Percentiles rank a stretch among this genome's conserved stretches.
phyloP scores from a whole-genome alignment of 2,329 filamentous ascomycete species.

The Cercospora beticola region DNA sequence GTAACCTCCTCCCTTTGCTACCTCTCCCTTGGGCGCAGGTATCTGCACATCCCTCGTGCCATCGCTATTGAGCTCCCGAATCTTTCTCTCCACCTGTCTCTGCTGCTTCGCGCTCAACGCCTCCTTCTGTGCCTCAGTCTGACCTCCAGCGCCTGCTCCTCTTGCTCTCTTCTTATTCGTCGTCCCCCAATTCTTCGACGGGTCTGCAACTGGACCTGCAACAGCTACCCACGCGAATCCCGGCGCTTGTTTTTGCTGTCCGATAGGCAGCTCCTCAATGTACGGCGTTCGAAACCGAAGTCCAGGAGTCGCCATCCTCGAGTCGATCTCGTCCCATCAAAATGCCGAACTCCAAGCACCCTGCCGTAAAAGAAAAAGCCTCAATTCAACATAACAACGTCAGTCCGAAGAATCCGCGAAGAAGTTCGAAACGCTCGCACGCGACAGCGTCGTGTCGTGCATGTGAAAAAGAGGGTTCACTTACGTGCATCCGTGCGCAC shows the following conservation, averaged over 20 bases:
- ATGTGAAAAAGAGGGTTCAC: constrained; percentile 14
- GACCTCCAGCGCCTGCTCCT: constrained; percentile 43
- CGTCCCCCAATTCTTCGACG: constrained; percentile 48
- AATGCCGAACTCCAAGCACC: background rate
- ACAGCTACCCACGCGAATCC: constrained; percentile 94
- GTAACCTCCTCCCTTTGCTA: constrained; percentile 42
- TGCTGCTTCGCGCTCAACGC: constrained; percentile 81
- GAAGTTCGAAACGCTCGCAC: constrained; percentile 11
- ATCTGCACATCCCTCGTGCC: constrained; percentile 59
- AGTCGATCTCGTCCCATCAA: constrained; percentile 1
- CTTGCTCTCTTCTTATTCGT: constrained; percentile 67
- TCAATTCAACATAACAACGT: background rate
- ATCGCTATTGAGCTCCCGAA: constrained; percentile 80
- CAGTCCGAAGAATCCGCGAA: constrained; percentile 11
- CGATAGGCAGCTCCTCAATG: constrained; percentile 76
- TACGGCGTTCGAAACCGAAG: constrained; percentile 57
- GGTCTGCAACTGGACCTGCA: constrained; percentile 57
- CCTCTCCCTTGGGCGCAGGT: constrained; percentile 58
- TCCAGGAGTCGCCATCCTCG: constrained; percentile 20
- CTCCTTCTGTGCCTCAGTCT: constrained; percentile 44
- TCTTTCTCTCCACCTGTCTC: constrained; percentile 74
- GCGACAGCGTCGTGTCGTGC: constrained; percentile 3
- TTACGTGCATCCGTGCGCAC: background rate
- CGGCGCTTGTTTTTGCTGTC: constrained; percentile 66
- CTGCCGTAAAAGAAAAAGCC: background rate